Base-by-base conservation (phyloP, 1,139 yeast genomes). In the Yamadazyma blattariae region DNA sequence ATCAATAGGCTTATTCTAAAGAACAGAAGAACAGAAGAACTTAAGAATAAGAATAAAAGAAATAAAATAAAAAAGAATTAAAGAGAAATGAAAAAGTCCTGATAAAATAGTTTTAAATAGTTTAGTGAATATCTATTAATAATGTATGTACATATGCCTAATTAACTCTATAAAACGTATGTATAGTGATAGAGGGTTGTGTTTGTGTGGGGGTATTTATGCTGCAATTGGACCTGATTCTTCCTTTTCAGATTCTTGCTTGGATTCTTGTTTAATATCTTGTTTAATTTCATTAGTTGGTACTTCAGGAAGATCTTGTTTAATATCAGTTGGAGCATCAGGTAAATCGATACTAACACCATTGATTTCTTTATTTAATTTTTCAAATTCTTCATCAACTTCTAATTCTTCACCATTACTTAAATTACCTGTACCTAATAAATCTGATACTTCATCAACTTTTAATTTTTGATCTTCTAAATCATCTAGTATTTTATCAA, bases 401-500 rank as follows among this genome's bases (percentile, higher is more conserved):
- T 81, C 90, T 17, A 59, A 59, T 51, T 83, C 89, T 38, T 81
- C 83, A 11, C 71, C 55, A 38, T 71, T 67, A 15, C 80, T 71
- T 48, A 82, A 60, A 23, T 54, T 46, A 3, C 57, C 61, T 41
- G 52, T 57, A 0, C 80, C 74, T 40, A 79, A 53, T 14, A 69
- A 56, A 32, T 72, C 73, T 38, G 74, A 69, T 2, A 79, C 70
- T 46, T 79, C 86, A 40, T 83, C 79, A 47, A 89, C 96, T 54
- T 84, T 83, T 26, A 82, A 68, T 15, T 82, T 68, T 37, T 92
- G 95, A 26, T 88, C 96, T 32, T 83, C 88, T 22, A 86, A 73
- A 38, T 87, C 94, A 54, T 90, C 97, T 74, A 90, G 63, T 5
- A 92, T 69, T 53, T 72, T 73, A 50, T 89, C 97, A n/a, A 89